Conservation (phyloP, 164 flowering plant genomes). For the Umbilicus rupestris region DNA sequence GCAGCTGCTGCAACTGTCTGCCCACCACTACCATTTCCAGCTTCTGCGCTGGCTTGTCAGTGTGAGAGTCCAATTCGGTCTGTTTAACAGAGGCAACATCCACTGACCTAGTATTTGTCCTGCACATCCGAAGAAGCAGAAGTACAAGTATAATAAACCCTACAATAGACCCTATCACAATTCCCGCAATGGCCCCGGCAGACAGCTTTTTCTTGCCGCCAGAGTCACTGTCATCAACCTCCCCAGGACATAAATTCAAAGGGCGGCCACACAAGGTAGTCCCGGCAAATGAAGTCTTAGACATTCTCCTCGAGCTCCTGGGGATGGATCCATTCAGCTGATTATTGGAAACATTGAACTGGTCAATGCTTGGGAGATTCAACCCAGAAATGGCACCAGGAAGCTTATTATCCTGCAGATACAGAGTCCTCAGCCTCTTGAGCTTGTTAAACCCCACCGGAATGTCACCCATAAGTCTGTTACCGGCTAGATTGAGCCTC, state of each 20-base stretch:
- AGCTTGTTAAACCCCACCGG: conserved; percentile 44
- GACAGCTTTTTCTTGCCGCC: conserved; percentile 26
- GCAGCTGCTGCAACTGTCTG: conserved; percentile 35
- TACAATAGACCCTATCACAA: conserved; percentile 44
- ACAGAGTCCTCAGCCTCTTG: not conserved
- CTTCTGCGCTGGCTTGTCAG: conserved; percentile 21
- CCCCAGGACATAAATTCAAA: conserved; percentile 26
- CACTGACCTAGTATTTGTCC: conserved; percentile 32
- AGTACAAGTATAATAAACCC: conserved; percentile 24
- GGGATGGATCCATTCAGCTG: conserved; percentile 61
- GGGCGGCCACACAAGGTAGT: conserved; percentile 74
- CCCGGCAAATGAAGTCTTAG: conserved; percentile 33
- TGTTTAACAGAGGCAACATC: conserved; percentile 31
- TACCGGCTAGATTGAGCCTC: conserved; percentile 53
- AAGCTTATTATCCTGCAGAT: conserved; percentile 2
- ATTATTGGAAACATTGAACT: conserved; percentile 70
- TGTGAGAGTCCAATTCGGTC: conserved; percentile 22
- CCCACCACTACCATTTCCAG: conserved; percentile 21
- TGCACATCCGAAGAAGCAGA: conserved; percentile 26
- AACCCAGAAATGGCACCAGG: conserved; percentile 53
- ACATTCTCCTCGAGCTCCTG: conserved; percentile 15
- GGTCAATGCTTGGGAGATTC: conserved; percentile 26
- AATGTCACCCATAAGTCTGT: conserved; percentile 61
- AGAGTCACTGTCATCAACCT: not conserved
- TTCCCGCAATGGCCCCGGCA: conserved; percentile 50